Base-by-base conservation (phyloP, 2,329 filamentous ascomycete species). In the Ceratocystiopsis brevicomis region DNA sequence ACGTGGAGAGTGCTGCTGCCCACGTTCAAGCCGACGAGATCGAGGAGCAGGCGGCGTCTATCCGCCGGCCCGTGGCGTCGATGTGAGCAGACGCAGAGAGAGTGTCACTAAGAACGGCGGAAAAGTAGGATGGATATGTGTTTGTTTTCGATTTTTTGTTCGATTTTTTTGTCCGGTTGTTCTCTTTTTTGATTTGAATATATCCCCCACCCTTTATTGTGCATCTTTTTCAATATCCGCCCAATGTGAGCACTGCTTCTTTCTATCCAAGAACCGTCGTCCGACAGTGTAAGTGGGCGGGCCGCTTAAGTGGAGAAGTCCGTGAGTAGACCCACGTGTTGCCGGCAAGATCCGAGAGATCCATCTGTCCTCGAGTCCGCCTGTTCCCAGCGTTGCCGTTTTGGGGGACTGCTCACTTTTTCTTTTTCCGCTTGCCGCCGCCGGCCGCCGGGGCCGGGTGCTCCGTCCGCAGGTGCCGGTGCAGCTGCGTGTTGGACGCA, bases 401-500 rank as follows among this genome's bases (percentile, higher is more conserved):
- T 21, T 21, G 19, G 19, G 19, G 6, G 19, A 21, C 14, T 32
- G 33, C 37, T 32, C 36, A 38, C 38, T 17, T 36, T 35, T 43
- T 50, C 43, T 48, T 50, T 35, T 44, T 48, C 8, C 42, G 21
- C 43, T 43, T 11, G 39, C 43, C 1, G 36, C 16, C 13, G 34
- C 15, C 39, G 15, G 11, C 25, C 10, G 16, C 17, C 32, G 25
- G 42, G 12, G 30, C 38, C 4, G 46, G 38, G 39, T 51, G 49
- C 6, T 21, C 44, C 2, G 37, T 14, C 3, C 45, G 44, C 11
- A 52, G 43, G 34, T 52, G 50, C 30, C 46, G 43, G 44, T 50
- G 46, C 19, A 51, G 46, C 35, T 45, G 45, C 4, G 47, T 52
- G 18, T 50, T 50, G 25, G 50, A 52, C 10, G 42, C 12, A 15